Evolutionary conservation across 805 yeast species (phyloP), one percentile per base, ranked within the genome.

Genomic region (Saturnispora sekii): DNA sequence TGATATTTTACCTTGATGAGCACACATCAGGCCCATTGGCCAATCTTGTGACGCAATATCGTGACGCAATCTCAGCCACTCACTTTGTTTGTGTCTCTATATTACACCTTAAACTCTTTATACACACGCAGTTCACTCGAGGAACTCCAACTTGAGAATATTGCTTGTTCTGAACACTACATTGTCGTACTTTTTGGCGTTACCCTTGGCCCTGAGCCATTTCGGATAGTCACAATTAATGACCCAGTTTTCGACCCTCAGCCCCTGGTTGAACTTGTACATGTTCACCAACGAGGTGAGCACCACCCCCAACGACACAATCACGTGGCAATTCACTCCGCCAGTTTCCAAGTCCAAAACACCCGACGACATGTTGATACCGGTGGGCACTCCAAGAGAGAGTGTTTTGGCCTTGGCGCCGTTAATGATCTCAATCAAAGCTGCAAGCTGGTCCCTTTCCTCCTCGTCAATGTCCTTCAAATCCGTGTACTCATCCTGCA

Each of bases 321-420:
- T 71, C 64, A 79, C 78, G 47, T 71, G 72, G 46, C 83, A 66
- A 10, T 18, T 28, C 8, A 50, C 8, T 11, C 60, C 34, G 29
- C 50, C 55, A 1, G 43, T 21, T 12, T 53, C 57, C 17, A 50
- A 50, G 30, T 61, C 65, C 5, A 56, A 51, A 14, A 67, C 64
- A 7, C 96, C 97, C 0, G 94, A 76, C 4, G 93, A 85, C 7
- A 88, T 81, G 56, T 85, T 95, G 35, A 82, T 66, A 4, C 96
- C 96, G 1, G 88, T 74, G 4, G 95, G 89, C 26, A 84, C 74
- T 56, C 87, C 95, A 26, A 88, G 58, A 0, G 95, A 83, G 64
- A 84, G 55, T 9, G 73, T 65, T 33, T 73, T 70, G 5, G 71
- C 61, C 11, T 59, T 57, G 7, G 69, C 66, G 30, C 59, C 60